phyloP scores from a whole-genome alignment of 768 basidiomycete genomes.

The Boletales sp. region DNA sequence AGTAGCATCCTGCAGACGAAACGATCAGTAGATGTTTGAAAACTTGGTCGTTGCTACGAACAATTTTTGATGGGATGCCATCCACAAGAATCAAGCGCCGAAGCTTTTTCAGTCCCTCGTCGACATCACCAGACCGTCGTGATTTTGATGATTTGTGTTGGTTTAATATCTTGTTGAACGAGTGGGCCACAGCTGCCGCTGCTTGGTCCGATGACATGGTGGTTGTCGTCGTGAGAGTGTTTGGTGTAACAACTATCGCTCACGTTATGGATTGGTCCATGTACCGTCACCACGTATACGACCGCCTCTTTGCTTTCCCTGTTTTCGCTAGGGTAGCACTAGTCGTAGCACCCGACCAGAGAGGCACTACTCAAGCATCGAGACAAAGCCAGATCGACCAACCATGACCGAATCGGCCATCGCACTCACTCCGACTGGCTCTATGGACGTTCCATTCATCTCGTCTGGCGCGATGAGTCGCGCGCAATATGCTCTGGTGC shows the following conservation, averaged over 20 bases:
- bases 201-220: conserved; percentile 28
- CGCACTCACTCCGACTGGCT: background rate
- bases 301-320: background rate
- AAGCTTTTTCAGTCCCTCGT: conserved; percentile 83
- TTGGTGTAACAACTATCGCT: background rate
- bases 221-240: conserved; percentile 3
- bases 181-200: conserved; percentile 51
- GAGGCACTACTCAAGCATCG: conserved; percentile 8
- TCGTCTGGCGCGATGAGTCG: conserved; percentile 78
- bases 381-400: background rate
- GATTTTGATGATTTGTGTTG: conserved; percentile 69
- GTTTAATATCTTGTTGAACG: conserved; percentile 78
- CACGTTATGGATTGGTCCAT: background rate
- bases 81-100: conserved; percentile 87
- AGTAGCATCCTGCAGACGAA: conserved; percentile 59
- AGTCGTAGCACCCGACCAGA: conserved; percentile 15
- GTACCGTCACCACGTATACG: background rate
- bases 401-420: background rate
- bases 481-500: conserved; percentile 71
- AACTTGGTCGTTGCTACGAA: conserved; percentile 36
- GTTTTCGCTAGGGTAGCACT: background rate
- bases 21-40: conserved; percentile 1
- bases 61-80: conserved; percentile 77
- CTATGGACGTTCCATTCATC: conserved; percentile 75
- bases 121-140: conserved; percentile 59